Evolutionary conservation across 1,284 basidiomycete genomes (phyloP), one percentile per base, ranked within the genome.

Genomic region (Trametes sp.): DNA sequence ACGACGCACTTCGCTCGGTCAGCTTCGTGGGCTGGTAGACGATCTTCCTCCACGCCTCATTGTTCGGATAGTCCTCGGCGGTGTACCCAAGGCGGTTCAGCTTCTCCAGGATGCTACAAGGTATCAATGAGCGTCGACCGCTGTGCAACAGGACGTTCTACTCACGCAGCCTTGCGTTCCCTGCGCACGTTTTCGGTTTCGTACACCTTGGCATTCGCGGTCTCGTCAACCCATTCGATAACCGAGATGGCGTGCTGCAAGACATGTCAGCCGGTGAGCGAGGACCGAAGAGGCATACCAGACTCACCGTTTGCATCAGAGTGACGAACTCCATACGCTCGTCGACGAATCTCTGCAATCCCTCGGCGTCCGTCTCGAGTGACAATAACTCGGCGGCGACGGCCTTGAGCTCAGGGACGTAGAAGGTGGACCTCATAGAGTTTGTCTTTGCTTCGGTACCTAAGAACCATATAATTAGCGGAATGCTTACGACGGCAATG

Each of bases 11-110:
- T 38, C 50, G 38, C 19, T 54, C 51, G 5, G 54, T 62, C 2
- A 62, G 28, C 19, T 21, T 35, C 6, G 33, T 44, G 8, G 56
- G 50, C n/a, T 50, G 61, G 19, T 49, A 38, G 13, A 62, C 21
- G 13, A 62, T 49, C 19, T 45, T 50, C 21, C 31, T 29, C 61
- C 61, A 62, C 11, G 35, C 48, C 0, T 35, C 50, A 23, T 49
- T 44, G 28, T 49, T 23, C 11, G 61, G 61, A 33, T 54, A 62
- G 38, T 62, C 61, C 2, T 14, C 55, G 9, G 36, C 24, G 21
- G 21, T 31, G 56, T 62, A 58, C 4, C 61, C 61, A 11, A 58
- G 21, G 21, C 33, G 26, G 3, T 16, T 2, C 13, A 62, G 42
- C 44, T 46, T 57, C 16, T 50, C 21, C 6, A 36, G 53, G 9